Conservation (phyloP, 345 rosid genomes). For the Draba incana region DNA sequence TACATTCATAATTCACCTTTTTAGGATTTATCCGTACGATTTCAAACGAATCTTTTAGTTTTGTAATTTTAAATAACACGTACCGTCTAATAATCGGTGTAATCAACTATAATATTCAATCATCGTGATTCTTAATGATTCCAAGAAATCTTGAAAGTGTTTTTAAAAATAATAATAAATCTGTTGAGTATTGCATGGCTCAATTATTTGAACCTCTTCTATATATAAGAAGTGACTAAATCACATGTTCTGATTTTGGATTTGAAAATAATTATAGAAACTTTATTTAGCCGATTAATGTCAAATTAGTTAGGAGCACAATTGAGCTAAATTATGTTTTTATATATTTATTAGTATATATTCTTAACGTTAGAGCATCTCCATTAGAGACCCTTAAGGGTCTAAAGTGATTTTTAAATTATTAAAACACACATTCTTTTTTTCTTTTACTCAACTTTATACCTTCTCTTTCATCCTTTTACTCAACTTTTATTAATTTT, state of each 20-base stretch:
- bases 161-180: background rate
- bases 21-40: conserved; percentile 19
- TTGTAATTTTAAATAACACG: background rate
- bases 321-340: background rate
- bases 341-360: conserved; percentile 12
- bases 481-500: no score
- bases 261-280: background rate
- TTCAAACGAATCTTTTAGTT: background rate
- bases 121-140: background rate
- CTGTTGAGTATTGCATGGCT: conserved; percentile 20
- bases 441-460: no score
- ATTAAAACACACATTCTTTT: no score
- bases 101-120: background rate
- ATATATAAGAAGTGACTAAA: background rate
- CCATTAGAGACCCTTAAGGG: no score
- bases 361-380: conserved; percentile 41
- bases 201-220: background rate
- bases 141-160: conserved; percentile 6
- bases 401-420: no score
- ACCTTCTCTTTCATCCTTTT: no score
- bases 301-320: conserved; percentile 3
- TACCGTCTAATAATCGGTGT: conserved; percentile 12
- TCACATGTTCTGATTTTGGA: background rate
- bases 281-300: background rate
- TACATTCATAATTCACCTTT: conserved; percentile 28